Percentiles rank a stretch among this genome's conserved stretches.
phyloP scores from a whole-genome alignment of 805 yeast genomes.

The Starmerella floricola region DNA sequence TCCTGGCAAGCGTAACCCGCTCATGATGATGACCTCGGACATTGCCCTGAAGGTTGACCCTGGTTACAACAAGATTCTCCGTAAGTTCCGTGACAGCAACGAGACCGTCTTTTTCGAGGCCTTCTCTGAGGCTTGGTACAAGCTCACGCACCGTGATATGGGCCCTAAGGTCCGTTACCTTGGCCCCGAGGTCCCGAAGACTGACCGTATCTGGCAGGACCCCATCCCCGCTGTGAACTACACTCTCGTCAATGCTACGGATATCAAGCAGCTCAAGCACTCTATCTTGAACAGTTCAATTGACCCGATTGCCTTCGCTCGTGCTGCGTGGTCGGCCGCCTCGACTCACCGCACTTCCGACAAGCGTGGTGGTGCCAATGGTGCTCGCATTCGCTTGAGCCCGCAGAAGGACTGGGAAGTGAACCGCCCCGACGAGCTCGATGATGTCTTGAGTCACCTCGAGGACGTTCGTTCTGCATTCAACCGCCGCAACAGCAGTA shows the following conservation, averaged over 20 bases:
- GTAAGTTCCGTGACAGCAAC: slow-evolving; percentile 12
- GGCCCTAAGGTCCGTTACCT: slow-evolving; percentile 17
- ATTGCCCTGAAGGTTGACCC: slow-evolving; percentile 19
- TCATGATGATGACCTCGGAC: slow-evolving; percentile 21
- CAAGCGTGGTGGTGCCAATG: slow-evolving; percentile 20
- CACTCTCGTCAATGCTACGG: slow-evolving; percentile 13
- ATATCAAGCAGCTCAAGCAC: slow-evolving; percentile 10
- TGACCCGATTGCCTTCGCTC: slow-evolving; percentile 13
- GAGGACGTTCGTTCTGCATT: slow-evolving; percentile 8
- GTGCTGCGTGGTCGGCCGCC: slow-evolving; percentile 21
- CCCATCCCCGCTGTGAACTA: slow-evolving; percentile 15
- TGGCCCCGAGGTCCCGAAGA: slow-evolving; percentile 18
- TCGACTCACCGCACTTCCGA: slow-evolving; percentile 17
- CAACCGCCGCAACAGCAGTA: slow-evolving; percentile 9
- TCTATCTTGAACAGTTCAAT: slow-evolving; percentile 6
- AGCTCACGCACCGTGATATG: slow-evolving; percentile 20
- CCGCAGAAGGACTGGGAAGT: slow-evolving; percentile 21
- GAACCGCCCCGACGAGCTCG: slow-evolving; percentile 19
- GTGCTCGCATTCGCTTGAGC: slow-evolving; percentile 17
- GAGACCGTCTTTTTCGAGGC: slow-evolving; percentile 14
- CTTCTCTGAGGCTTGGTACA: slow-evolving; percentile 20
- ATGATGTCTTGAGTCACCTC: slow-evolving; percentile 9
- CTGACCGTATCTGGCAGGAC: slow-evolving; percentile 18
- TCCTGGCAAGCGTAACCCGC: slow-evolving; percentile 9
- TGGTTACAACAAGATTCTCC: slow-evolving; percentile 9